phyloP scores from a whole-genome alignment of 805 yeast species.

The Candida chauliodis region DNA sequence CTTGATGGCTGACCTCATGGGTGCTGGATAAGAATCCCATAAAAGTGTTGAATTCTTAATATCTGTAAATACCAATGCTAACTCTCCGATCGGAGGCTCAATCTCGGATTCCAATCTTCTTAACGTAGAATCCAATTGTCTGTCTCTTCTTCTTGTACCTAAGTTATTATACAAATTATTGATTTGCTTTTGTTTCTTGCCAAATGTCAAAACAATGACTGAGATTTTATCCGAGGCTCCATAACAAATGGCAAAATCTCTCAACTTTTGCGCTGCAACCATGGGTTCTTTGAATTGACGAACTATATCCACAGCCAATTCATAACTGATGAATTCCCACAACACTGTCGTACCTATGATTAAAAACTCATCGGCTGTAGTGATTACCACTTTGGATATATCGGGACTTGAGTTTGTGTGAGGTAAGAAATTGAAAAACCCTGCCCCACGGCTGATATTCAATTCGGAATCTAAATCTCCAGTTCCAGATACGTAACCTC shows the following conservation, averaged over 20 bases:
- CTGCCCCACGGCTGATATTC: slow-evolving; percentile 86
- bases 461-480: slow-evolving; percentile 82
- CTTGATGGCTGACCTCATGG: slow-evolving; percentile 96
- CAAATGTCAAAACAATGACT: slow-evolving; percentile 73
- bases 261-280: slow-evolving; percentile 85
- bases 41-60: slow-evolving; percentile 88
- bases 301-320: slow-evolving; percentile 86
- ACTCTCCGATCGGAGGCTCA: slow-evolving; percentile 89
- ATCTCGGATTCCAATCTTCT: slow-evolving; percentile 87
- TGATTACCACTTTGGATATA: slow-evolving; percentile 55
- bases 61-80: slow-evolving; percentile 97
- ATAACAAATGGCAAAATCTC: slow-evolving; percentile 92
- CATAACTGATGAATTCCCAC: slow-evolving; percentile 82
- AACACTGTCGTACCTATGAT: slow-evolving; percentile 79
- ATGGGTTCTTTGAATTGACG: slow-evolving; percentile 82
- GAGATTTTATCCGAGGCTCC: slow-evolving; percentile 79
- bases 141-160: slow-evolving; percentile 42
- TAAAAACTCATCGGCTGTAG: slow-evolving; percentile 75
- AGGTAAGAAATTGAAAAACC: slow-evolving; percentile 80
- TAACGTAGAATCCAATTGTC: slow-evolving; percentile 60
- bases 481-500: slow-evolving; percentile 84
- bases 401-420: slow-evolving; percentile 88
- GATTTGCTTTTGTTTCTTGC: slow-evolving; percentile 42
- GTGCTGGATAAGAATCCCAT: slow-evolving; percentile 91
- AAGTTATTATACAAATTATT: slow-evolving; percentile 35